These are phyloP conservation scores for Leishmania tarentolae DNA, from an alignment of 208 protist genomes.

Conservation along the genomic window DNA sequence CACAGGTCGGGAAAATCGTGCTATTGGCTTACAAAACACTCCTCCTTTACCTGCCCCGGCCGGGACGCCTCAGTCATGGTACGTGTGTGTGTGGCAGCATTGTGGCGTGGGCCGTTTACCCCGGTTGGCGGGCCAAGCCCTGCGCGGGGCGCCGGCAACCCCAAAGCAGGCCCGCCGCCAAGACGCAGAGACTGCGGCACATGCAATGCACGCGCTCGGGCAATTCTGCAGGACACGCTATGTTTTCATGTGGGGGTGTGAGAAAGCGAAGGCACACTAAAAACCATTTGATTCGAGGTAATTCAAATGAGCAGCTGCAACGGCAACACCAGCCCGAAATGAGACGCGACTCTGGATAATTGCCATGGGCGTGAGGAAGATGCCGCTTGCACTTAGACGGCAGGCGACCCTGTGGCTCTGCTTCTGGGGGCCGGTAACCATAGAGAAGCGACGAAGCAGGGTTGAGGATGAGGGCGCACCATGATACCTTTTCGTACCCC, in stretches of 20 bases:
- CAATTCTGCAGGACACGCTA: no score
- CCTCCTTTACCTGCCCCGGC: no score
- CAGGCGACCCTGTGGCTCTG: conserved; percentile 10
- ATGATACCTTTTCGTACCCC: conserved; percentile 67
- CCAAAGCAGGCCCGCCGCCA: no score
- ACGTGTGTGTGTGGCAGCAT: no score
- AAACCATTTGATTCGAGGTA: background rate
- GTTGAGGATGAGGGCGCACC: conserved; percentile 51
- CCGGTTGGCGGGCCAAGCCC: no score
- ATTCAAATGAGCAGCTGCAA: conserved; percentile 24
- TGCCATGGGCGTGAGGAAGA: conserved; percentile 35
- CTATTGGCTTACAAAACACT: no score
- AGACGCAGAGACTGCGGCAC: no score
- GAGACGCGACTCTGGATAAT: conserved; percentile 45
- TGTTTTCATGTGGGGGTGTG: background rate
- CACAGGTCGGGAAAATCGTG: background rate
- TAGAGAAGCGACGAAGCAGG: conserved; percentile 23
- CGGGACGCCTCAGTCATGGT: no score
- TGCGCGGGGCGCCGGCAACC: no score
- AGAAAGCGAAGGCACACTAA: background rate
- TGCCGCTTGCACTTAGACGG: conserved; percentile 24
- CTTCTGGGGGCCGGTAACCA: conserved; percentile 15
- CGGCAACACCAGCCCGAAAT: conserved; percentile 46
- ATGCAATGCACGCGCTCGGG: no score
- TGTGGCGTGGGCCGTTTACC: no score